Conservation (phyloP, 179 eudicot species). For the Sideroxylon spinosum region DNA sequence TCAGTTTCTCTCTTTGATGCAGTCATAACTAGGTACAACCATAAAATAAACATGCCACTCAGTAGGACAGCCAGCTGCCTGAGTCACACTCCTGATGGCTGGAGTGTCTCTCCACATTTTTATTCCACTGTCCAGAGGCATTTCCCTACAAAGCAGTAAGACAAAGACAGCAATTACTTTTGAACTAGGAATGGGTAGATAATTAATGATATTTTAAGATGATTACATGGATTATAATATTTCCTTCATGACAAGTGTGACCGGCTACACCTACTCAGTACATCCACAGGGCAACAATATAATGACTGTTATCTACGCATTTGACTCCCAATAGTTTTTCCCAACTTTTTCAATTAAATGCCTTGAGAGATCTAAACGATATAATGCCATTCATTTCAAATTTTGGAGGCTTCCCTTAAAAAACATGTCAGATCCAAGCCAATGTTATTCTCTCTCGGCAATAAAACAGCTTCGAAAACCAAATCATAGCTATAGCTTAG, state of each 20-base stretch:
- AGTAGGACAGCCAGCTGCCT: constrained; percentile 7
- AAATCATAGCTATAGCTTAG: neutral
- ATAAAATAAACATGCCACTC: constrained; percentile 3
- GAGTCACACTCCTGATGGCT: constrained; percentile 12
- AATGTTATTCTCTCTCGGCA: neutral
- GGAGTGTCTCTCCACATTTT: constrained; percentile 13
- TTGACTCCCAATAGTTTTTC: neutral
- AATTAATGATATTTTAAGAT: neutral
- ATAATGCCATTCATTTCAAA: neutral
- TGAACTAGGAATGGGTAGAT: neutral
- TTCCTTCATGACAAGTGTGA: neutral
- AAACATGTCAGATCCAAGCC: neutral
- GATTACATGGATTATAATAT: neutral
- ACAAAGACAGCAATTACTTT: neutral
- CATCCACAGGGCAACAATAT: neutral
- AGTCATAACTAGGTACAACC: neutral
- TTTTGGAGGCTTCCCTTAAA: neutral
- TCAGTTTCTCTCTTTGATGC: neutral
- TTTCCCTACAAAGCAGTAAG: constrained; percentile 16
- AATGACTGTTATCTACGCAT: neutral
- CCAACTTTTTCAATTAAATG: neutral
- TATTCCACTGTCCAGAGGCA: constrained; percentile 17
- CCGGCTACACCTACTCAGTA: too few species aligned
- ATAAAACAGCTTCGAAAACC: neutral
- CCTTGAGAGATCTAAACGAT: neutral